Conservation (phyloP, 805 yeast genomes). For the Wickerhamiella cacticola region DNA sequence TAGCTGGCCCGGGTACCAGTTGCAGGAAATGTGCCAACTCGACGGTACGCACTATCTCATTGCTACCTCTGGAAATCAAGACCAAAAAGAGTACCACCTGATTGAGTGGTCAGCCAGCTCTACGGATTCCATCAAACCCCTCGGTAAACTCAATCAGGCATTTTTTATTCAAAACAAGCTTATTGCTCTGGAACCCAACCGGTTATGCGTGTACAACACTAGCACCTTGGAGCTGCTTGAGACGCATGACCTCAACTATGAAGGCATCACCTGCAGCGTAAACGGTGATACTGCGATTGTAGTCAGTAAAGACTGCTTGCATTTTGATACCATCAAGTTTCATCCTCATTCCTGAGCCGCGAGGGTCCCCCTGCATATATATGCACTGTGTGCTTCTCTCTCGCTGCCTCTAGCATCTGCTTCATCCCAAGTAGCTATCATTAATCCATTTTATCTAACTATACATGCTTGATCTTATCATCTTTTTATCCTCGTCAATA, state of each 20-base stretch:
- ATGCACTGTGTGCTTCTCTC: background rate
- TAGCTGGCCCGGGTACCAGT: background rate
- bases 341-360: background rate
- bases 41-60: background rate
- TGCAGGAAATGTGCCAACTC: background rate
- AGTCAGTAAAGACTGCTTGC: constrained; percentile 3
- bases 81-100: background rate
- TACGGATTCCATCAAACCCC: background rate
- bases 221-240: background rate
- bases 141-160: background rate
- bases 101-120: background rate
- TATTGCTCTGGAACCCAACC: background rate
- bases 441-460: background rate
- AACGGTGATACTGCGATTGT: background rate
- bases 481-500: background rate
- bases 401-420: background rate
- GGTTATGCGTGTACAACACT: background rate
- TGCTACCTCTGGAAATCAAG: background rate
- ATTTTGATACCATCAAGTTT: constrained; percentile 2
- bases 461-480: constrained; percentile 1
- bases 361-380: background rate
- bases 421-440: background rate
- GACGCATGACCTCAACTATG: background rate
- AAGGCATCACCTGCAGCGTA: background rate
- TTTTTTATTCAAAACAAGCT: background rate